A percentile compares a stretch with the other conserved stretches of the same genome.
phyloP scores from a whole-genome alignment of 768 basidiomycete species.

The Agaricus sinodeliciosus region DNA sequence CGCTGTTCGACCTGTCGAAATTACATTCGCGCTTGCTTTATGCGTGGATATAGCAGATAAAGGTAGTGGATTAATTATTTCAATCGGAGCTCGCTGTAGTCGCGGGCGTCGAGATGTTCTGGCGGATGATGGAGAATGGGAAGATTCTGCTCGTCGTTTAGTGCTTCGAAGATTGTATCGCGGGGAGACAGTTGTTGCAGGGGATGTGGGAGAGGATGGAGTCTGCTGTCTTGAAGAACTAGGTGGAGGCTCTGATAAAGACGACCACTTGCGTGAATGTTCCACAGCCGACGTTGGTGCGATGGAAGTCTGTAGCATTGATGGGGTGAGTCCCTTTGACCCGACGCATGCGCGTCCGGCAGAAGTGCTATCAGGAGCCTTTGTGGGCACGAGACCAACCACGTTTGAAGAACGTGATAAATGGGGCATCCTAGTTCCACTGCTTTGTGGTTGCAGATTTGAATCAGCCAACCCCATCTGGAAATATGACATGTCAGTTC shows the following conservation, averaged over 20 bases:
- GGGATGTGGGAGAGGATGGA: slow-evolving; percentile 8
- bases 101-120: slow-evolving; percentile 10
- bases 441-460: neutral
- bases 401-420: neutral
- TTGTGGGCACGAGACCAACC: neutral
- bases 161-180: slow-evolving; percentile 29
- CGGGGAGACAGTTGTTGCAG: slow-evolving; percentile 13
- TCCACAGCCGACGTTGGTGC: slow-evolving; percentile 4
- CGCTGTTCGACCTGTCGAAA: neutral
- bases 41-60: slow-evolving; percentile 1
- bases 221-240: neutral
- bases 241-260: neutral
- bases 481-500: slow-evolving; percentile 30
- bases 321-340: neutral
- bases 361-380: neutral
- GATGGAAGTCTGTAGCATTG: neutral
- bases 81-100: neutral
- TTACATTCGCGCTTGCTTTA: neutral
- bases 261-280: neutral
- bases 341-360: neutral
- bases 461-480: slow-evolving; percentile 25
- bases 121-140: slow-evolving; percentile 15
- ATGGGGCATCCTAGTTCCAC: neutral
- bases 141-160: slow-evolving; percentile 17
- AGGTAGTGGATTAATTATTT: neutral